Conservation (phyloP, 768 basidiomycete genomes). For the Dioszegia hungarica region DNA sequence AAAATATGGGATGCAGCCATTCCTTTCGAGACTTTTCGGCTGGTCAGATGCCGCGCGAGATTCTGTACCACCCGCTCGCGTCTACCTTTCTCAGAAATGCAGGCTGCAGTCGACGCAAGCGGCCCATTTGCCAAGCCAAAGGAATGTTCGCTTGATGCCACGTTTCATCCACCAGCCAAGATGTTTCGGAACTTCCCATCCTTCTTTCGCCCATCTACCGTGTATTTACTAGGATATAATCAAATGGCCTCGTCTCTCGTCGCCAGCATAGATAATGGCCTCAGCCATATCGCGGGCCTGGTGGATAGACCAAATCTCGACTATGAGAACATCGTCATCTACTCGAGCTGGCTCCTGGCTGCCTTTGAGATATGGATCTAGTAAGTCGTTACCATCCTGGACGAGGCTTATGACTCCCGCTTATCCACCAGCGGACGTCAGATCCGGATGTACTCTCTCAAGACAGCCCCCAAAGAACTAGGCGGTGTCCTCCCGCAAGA, state of each 20-base stretch:
- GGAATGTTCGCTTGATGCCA: neutral
- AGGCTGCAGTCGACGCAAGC: no score
- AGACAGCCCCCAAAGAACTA: conserved; percentile 62
- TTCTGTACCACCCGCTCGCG: no score
- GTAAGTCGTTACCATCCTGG: conserved; percentile 63
- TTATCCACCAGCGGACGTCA: neutral
- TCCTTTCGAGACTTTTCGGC: no score
- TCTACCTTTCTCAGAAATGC: no score
- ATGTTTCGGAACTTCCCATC: no score
- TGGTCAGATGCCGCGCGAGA: no score
- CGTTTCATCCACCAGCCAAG: no score
- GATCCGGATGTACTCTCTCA: neutral
- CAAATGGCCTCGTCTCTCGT: conserved; percentile 5
- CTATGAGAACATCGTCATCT: conserved; percentile 77
- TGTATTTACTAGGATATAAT: neutral
- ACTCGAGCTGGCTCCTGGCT: conserved; percentile 70
- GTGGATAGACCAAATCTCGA: conserved; percentile 49
- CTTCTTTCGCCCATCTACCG: no score
- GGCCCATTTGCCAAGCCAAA: neutral
- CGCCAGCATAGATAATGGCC: conserved; percentile 11
- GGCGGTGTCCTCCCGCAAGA: conserved; percentile 63
- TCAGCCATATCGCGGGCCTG: conserved; percentile 15
- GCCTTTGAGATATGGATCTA: conserved; percentile 80
- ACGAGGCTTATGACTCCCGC: no score
- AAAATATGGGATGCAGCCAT: no score